Evolutionary conservation across 1,284 basidiomycete species (phyloP).

Genomic region (Anthracocystis setariae): DNA sequence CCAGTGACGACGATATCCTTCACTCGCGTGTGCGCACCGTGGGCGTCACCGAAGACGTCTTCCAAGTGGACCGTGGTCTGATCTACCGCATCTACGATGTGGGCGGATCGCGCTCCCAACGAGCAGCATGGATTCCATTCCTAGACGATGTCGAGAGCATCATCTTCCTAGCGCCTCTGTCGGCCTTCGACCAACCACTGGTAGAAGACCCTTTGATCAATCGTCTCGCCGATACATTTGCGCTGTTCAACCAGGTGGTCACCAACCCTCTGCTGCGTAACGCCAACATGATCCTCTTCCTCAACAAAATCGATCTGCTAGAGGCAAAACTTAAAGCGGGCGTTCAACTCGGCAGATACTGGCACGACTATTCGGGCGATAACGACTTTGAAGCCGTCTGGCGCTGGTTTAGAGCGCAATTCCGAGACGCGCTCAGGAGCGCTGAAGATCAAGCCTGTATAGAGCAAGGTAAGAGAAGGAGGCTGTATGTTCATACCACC

Average conservation of each 20-base stretch:
- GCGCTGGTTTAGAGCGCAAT: constrained; percentile 46
- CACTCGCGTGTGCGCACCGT: constrained; percentile 55
- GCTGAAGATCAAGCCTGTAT: constrained; percentile 8
- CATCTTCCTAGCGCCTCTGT: constrained; percentile 58
- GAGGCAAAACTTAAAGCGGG: constrained; percentile 36
- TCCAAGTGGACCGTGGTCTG: constrained; percentile 32
- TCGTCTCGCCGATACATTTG: constrained; percentile 43
- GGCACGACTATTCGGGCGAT: constrained; percentile 40
- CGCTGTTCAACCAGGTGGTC: constrained; percentile 42
- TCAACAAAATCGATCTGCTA: constrained; percentile 59
- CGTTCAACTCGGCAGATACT: constrained; percentile 19
- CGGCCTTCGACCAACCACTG: constrained; percentile 53
- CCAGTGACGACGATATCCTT: constrained; percentile 53
- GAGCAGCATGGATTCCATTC: constrained; percentile 47
- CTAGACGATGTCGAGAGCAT: constrained; percentile 45
- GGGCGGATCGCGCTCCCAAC: constrained; percentile 44
- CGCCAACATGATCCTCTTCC: constrained; percentile 51
- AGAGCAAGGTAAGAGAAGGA: constrained; percentile 14
- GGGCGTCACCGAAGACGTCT: constrained; percentile 46
- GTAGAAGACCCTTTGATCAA: constrained; percentile 43
- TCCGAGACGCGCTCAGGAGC: constrained; percentile 26
- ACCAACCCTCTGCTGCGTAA: constrained; percentile 27
- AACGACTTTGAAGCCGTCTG: constrained; percentile 54
- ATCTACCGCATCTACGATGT: constrained; percentile 55
- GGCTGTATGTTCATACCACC: constrained; percentile 55